Base-by-base conservation (phyloP, 208 protist species). In the Herpetomonas samuelpessoai region DNA sequence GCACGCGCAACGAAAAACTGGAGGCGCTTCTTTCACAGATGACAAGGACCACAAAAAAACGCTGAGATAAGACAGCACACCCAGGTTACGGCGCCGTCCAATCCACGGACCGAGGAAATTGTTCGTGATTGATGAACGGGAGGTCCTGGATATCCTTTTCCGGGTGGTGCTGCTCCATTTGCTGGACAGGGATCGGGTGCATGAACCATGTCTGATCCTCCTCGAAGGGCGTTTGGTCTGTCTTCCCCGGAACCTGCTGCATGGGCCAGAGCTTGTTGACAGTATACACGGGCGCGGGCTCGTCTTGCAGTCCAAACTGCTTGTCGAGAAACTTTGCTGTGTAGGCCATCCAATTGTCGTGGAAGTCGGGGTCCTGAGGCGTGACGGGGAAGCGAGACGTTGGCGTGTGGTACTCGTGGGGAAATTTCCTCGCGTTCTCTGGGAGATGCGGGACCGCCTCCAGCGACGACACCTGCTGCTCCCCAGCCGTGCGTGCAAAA, bases 151-250 rank as follows among this genome's bases (percentile, higher is more conserved):
- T 28, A 46, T 93, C 79, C 71, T 92, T 93, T 57, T 96, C 90
- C 0, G 83, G 84, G 57, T 91, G 73, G 62, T 93, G 83, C 62
- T 81, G 76, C 71, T 87, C 73, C 80, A 91, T 75, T 47, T 92
- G 83, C 31, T 93, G 86, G 29, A 96, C 86, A 2, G 90, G 86
- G 53, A 93, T 93, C 2, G 80, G 86, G 47, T 92, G 80, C 30
- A 91, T 63, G 22, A 96, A 61, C 87, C 90, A 96, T 25, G 90
- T 93, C 55, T 96, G 90, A 58, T 96, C 90, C 62, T 96, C 90
- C 65, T 91, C 86, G 31, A 92, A 96, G 12, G 86, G 90, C 19
- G 86, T 96, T 55, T 93, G 84, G 47, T 96, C 87, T 19, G 82
- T 45, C 61, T 88, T 93, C 14, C 90, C 90, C 21, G 90, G 86